These are phyloP conservation scores for Neurospora hispaniola DNA, from an alignment of 495 filamentous ascomycete genomes.

Conservation along the genomic window DNA sequence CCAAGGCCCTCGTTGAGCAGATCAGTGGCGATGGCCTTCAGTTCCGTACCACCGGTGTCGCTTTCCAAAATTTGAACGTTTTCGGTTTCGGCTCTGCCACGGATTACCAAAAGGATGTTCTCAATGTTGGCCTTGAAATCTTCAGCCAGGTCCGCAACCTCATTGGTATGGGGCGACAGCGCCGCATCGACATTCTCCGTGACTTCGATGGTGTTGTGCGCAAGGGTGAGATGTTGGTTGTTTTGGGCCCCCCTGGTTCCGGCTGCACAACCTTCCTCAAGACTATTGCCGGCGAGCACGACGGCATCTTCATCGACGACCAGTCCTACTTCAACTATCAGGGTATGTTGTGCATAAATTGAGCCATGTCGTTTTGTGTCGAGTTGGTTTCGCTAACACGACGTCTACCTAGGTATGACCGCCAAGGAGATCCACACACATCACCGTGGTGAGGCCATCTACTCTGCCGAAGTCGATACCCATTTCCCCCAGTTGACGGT, in stretches of 20 bases:
- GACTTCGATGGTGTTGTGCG: conserved; percentile 68
- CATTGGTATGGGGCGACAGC: conserved; percentile 38
- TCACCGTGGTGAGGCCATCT: conserved; percentile 72
- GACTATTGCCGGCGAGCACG: conserved; percentile 66
- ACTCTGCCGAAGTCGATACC: conserved; percentile 69
- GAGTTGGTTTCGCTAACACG: conserved; percentile 7
- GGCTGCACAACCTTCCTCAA: conserved; percentile 76
- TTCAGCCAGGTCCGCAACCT: conserved; percentile 34
- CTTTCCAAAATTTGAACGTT: conserved; percentile 56
- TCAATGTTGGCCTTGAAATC: conserved; percentile 51
- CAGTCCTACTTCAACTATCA: conserved; percentile 66
- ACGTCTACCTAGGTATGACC: conserved; percentile 30
- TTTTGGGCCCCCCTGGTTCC: conserved; percentile 66
- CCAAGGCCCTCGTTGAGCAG: conserved; percentile 41
- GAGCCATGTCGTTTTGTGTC: too few species aligned
- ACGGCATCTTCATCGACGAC: conserved; percentile 57
- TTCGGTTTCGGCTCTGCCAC: conserved; percentile 68
- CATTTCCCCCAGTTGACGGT: conserved; percentile 78
- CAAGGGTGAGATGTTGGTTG: conserved; percentile 71
- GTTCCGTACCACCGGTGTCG: conserved; percentile 41
- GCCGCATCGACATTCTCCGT: conserved; percentile 67
- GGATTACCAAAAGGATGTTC: conserved; percentile 70
- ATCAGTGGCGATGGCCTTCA: conserved; percentile 31
- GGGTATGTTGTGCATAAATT: conserved; percentile 33
- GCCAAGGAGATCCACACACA: conserved; percentile 52